These are phyloP conservation scores for Solanum lignicaule DNA, from an alignment of 257 asterid genomes.

Conservation along the genomic window DNA sequence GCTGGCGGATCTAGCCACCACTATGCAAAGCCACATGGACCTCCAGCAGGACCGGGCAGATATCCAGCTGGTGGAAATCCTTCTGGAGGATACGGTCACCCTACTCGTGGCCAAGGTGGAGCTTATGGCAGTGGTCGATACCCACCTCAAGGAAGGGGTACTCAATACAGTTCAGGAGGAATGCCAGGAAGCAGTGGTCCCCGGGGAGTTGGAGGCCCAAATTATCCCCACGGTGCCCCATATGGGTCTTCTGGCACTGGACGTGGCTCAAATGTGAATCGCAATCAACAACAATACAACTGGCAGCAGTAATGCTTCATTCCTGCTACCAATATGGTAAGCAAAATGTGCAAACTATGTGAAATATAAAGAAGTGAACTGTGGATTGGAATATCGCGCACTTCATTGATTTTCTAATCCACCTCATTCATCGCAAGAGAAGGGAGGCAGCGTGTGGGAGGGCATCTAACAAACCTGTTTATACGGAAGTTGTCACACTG, in stretches of 20 bases:
- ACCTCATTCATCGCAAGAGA: background rate
- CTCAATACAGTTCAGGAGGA: constrained; percentile 50
- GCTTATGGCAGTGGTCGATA: constrained; percentile 61
- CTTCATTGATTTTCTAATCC: background rate
- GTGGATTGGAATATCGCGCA: background rate
- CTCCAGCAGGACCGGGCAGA: constrained; percentile 72
- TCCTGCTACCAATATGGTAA: background rate
- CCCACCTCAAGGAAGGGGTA: constrained; percentile 80
- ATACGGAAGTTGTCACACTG: background rate
- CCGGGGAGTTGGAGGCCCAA: constrained; percentile 61
- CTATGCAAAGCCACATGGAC: constrained; percentile 75
- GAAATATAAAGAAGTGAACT: background rate
- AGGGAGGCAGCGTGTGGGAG: background rate
- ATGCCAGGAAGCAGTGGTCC: constrained; percentile 54
- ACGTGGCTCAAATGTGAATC: constrained; percentile 70
- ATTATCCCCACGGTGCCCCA: constrained; percentile 61
- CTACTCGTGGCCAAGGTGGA: constrained; percentile 69
- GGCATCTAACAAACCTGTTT: background rate
- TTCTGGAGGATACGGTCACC: constrained; percentile 62
- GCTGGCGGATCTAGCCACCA: constrained; percentile 54
- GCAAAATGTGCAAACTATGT: background rate
- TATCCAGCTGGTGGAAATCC: constrained; percentile 65
- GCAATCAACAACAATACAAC: constrained; percentile 74
- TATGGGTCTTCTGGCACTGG: constrained; percentile 70
- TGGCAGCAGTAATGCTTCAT: constrained; percentile 68